Percentiles rank a stretch among this genome's conserved stretches.
phyloP scores from a whole-genome alignment of 768 basidiomycete species.

The Mycena rebaudengoi region DNA sequence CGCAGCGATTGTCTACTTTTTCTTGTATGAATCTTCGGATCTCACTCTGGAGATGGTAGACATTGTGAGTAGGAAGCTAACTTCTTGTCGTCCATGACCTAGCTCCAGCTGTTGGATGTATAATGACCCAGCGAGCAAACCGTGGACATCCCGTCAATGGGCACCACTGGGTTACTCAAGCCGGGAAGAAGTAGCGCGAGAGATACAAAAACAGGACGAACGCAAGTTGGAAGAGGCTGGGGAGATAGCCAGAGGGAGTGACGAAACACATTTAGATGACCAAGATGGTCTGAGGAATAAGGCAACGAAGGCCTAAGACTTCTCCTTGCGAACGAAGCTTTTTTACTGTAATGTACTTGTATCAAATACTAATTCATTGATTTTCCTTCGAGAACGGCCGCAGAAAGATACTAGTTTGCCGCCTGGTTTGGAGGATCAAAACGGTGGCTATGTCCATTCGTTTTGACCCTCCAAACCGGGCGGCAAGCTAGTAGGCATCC shows the following conservation, averaged over 20 bases:
- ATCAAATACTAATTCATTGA: constrained; percentile 10
- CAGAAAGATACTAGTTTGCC: background rate
- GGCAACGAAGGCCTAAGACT: constrained; percentile 13
- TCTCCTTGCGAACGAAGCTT: constrained; percentile 15
- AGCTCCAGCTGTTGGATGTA: constrained; percentile 56
- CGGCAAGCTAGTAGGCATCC: too few species aligned
- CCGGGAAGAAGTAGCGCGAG: constrained; percentile 18
- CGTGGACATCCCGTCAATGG: constrained; percentile 72
- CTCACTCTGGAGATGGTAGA: constrained; percentile 74
- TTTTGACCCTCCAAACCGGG: too few species aligned
- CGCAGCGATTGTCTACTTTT: constrained; percentile 70
- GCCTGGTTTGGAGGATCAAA: too few species aligned
- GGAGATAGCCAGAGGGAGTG: constrained; percentile 13
- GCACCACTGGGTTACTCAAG: constrained; percentile 60
- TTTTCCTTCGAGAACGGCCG: background rate
- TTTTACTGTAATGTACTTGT: constrained; percentile 16
- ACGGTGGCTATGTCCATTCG: too few species aligned
- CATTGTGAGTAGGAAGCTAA: constrained; percentile 44
- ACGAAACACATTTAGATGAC: constrained; percentile 13
- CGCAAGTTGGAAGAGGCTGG: constrained; percentile 16
- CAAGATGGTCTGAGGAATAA: constrained; percentile 14
- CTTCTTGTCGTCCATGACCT: constrained; percentile 3
- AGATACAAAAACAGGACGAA: constrained; percentile 15
- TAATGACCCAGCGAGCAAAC: constrained; percentile 67
- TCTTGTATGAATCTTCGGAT: constrained; percentile 78